phyloP scores from a whole-genome alignment of 2,329 filamentous ascomycete species.

The Venturia asperata region DNA sequence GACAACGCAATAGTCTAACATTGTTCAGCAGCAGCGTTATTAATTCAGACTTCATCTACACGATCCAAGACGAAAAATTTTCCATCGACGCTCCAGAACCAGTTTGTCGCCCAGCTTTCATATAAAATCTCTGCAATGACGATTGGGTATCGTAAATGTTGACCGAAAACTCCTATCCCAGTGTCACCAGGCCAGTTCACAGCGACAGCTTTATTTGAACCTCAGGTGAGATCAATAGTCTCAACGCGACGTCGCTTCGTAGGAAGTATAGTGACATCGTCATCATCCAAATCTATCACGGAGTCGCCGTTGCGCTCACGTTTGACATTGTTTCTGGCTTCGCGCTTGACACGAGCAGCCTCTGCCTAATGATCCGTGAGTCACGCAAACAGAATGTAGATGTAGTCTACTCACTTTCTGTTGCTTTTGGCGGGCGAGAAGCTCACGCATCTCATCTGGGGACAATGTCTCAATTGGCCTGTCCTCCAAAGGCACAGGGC shows the following conservation, averaged over 20 bases:
- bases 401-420: background rate
- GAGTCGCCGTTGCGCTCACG: background rate
- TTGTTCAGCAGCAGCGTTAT: no score
- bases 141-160: slow-evolving; percentile 12
- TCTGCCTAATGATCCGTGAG: background rate
- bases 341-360: slow-evolving; percentile 11
- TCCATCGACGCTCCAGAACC: no score
- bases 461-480: slow-evolving; percentile 24
- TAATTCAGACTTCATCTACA: no score
- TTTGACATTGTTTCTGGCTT: slow-evolving; percentile 1
- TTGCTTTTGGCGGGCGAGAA: slow-evolving; percentile 22
- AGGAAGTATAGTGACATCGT: slow-evolving; percentile 7
- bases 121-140: background rate
- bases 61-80: no score
- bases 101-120: no score
- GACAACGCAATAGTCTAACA: no score
- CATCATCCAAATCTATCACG: background rate
- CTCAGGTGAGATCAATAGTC: background rate
- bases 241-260: background rate
- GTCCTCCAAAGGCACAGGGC: slow-evolving; percentile 26
- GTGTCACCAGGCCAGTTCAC: background rate
- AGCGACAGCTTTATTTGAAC: background rate
- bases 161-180: background rate
- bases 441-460: slow-evolving; percentile 25
- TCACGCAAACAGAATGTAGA: background rate